Percentiles rank a stretch among this genome's conserved stretches.
phyloP scores from a whole-genome alignment of 1,139 yeast genomes.

The Geotrichum klebahnii region DNA sequence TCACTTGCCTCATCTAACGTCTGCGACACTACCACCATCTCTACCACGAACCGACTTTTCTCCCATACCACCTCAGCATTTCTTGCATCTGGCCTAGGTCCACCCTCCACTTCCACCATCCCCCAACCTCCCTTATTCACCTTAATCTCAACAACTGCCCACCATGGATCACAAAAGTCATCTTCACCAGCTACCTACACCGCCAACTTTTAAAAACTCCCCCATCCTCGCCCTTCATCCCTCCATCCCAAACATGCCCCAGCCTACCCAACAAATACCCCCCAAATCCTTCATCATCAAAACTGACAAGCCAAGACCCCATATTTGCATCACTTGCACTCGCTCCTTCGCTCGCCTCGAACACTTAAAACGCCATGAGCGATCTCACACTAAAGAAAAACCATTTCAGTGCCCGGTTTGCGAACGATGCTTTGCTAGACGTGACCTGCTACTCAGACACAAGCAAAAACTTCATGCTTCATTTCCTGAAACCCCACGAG shows the following conservation, averaged over 20 bases:
- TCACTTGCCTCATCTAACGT: too few species aligned
- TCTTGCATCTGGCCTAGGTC: not conserved
- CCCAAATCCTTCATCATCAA: constrained; percentile 78
- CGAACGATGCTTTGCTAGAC: constrained; percentile 87
- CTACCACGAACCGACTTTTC: too few species aligned
- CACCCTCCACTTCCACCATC: not conserved
- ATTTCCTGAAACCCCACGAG: constrained; percentile 34
- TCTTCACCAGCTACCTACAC: constrained; percentile 7
- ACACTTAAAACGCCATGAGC: constrained; percentile 87
- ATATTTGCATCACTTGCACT: constrained; percentile 84
- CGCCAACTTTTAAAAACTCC: constrained; percentile 4
- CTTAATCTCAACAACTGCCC: not conserved
- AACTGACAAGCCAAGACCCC: constrained; percentile 88
- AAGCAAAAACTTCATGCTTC: constrained; percentile 86
- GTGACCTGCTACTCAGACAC: constrained; percentile 87
- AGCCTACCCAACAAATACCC: constrained; percentile 67
- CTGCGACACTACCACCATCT: too few species aligned
- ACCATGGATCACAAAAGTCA: constrained; percentile 1
- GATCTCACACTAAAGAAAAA: constrained; percentile 94
- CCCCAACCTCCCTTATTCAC: not conserved
- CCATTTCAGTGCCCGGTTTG: constrained; percentile 97
- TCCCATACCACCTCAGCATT: not conserved
- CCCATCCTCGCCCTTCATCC: constrained; percentile 10
- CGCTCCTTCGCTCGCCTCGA: constrained; percentile 94
- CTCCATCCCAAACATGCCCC: constrained; percentile 17